Base-by-base conservation (phyloP, 129 eudicot species). In the Glebionis coronaria region DNA sequence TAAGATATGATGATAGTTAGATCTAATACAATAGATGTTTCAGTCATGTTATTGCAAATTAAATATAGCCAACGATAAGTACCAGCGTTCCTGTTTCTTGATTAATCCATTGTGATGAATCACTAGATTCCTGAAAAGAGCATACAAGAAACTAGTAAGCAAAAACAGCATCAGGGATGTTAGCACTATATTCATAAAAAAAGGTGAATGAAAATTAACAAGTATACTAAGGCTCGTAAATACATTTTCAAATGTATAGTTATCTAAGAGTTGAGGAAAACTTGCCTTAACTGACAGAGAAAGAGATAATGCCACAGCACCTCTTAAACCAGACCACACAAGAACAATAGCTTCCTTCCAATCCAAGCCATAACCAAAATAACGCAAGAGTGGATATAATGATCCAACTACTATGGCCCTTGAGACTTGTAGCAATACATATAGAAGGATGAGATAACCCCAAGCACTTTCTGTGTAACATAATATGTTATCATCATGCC, bases 261-360 rank as follows among this genome's bases (percentile, higher is more conserved):
- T 54, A 1, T 42, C 69, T 20, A 44, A 51, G 59, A 14, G 63
- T 4, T 1, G 49, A 68, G 56, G 68, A 63, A 12, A 63, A 85
- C 90, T 78, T 82, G 63, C 98, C 96, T 92, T 84, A 76, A 92
- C 87, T 16, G 98, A 88, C 63, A 92, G 76, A 25, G 98, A 86
- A 63, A 92, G 98, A 12, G 98, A 73, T 74, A 92, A 77, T 56
- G 98, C 91, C 31, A 92, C 98, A n/a, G 98, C 96, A 56, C 98
- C 98, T 51, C 98, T 88, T 70, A 92, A 70, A 58, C 98, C 96
- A 71, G 96, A 80, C 98, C 96, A 92, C 10, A 82, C 78, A 55
- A 92, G 87, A 70, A 92, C 78, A 64, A 65, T 65, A 57, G 96
- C 98, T 82, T 92, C 98, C 81, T 81, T 92, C 98, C 96, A 92